These are phyloP conservation scores for Gynochthodes officinalis DNA, from an alignment of 257 asterid species.

Conservation along the genomic window DNA sequence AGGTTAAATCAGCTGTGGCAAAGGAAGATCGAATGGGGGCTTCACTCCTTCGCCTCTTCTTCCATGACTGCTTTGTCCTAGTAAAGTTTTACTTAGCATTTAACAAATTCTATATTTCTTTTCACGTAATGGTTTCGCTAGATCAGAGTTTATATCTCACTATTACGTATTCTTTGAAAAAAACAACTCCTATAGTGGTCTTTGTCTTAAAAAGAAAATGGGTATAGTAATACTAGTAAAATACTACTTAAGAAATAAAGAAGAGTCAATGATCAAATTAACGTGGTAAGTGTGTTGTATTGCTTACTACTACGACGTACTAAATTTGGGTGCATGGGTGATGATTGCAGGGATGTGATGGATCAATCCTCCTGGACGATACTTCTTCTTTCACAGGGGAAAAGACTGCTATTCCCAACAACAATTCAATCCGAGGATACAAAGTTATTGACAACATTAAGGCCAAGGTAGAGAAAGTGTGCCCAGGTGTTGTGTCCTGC, in stretches of 20 bases:
- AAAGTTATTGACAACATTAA: constrained; percentile 42
- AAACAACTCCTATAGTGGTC: too few relatives aligned
- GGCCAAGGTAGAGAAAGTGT: constrained; percentile 36
- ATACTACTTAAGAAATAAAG: too few relatives aligned
- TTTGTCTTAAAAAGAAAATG: too few relatives aligned
- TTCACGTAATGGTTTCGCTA: too few relatives aligned
- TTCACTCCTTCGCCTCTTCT: constrained; percentile 22
- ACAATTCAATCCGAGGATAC: constrained; percentile 42
- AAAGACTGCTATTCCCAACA: constrained; percentile 43
- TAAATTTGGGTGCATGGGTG: too few relatives aligned
- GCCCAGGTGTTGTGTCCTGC: constrained; percentile 52
- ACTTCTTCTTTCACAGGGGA: constrained; percentile 44
- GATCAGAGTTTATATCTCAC: too few relatives aligned
- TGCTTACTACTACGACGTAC: too few relatives aligned
- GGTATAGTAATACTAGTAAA: too few relatives aligned
- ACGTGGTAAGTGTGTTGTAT: too few relatives aligned
- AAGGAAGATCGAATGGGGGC: constrained; percentile 25
- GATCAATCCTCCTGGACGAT: constrained; percentile 48
- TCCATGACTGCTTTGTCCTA: constrained; percentile 25
- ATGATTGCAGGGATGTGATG: constrained; percentile 54
- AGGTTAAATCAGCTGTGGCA: constrained; percentile 25
- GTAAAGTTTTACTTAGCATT: constrained; percentile 3
- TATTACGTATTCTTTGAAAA: too few relatives aligned
- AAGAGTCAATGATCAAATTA: too few relatives aligned
- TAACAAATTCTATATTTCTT: background rate